Conservation (phyloP, 2,329 filamentous ascomycete species). For the Leptodontidium sp. region DNA sequence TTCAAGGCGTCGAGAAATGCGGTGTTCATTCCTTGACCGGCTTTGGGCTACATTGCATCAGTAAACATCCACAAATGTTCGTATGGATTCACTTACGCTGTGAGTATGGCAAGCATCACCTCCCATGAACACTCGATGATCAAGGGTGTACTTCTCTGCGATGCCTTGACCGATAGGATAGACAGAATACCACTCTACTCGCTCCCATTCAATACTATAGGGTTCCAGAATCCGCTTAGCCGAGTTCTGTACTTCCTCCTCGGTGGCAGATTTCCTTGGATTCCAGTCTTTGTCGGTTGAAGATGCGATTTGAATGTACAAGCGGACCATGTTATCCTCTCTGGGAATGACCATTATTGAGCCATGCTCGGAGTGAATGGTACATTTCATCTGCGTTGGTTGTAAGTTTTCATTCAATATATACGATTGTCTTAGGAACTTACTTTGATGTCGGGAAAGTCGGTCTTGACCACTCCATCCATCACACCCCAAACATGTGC, state of each 20-base stretch:
- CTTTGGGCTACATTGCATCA: constrained; percentile 70
- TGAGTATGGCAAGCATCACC: constrained; percentile 85
- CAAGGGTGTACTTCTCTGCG: constrained; percentile 70
- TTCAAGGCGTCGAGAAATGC: constrained; percentile 85
- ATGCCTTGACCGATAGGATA: constrained; percentile 81
- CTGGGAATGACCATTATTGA: constrained; percentile 84
- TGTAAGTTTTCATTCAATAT: constrained; percentile 54
- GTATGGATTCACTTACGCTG: constrained; percentile 59
- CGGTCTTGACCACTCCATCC: constrained; percentile 75
- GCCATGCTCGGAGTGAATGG: constrained; percentile 76
- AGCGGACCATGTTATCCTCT: constrained; percentile 72
- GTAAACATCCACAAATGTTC: constrained; percentile 59
- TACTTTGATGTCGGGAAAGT: constrained; percentile 82
- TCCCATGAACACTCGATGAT: constrained; percentile 76
- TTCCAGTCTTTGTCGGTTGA: constrained; percentile 68
- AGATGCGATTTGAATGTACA: constrained; percentile 73
- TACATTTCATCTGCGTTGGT: constrained; percentile 70
- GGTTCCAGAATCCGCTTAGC: constrained; percentile 72
- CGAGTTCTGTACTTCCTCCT: constrained; percentile 68
- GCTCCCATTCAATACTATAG: constrained; percentile 72
- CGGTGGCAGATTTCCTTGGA: constrained; percentile 68
- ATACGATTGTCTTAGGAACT: constrained; percentile 33
- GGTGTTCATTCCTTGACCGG: constrained; percentile 83
- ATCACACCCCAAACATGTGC: constrained; percentile 80
- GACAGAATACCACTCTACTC: constrained; percentile 77